These are phyloP conservation scores for Gomphus bonarii DNA, from an alignment of 1,284 basidiomycete genomes.

Conservation along the genomic window DNA sequence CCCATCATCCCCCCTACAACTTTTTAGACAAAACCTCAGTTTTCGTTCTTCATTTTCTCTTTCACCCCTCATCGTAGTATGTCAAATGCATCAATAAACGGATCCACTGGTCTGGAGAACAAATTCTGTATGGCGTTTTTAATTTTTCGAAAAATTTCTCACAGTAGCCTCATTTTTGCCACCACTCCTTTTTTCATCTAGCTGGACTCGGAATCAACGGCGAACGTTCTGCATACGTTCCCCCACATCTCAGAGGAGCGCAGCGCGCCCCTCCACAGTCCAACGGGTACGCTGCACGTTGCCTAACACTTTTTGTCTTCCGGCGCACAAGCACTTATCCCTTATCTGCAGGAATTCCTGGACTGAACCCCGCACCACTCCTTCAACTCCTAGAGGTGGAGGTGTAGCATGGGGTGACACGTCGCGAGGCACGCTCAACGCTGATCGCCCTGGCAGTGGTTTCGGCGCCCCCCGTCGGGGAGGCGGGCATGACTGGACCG, in stretches of 20 bases:
- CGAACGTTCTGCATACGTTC: conserved; percentile 80
- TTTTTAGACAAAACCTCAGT: conserved; percentile 11
- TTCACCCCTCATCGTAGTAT: conserved; percentile 41
- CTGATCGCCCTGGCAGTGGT: conserved; percentile 20
- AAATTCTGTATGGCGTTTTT: conserved; percentile 56
- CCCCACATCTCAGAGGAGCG: conserved; percentile 79
- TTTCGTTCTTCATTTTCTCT: conserved; percentile 13
- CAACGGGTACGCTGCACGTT: conserved; percentile 35
- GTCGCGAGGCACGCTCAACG: conserved; percentile 39
- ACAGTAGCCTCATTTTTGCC: background rate
- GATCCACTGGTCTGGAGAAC: conserved; percentile 67
- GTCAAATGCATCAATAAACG: conserved; percentile 82
- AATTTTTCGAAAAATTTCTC: background rate
- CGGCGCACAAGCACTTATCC: conserved; percentile 10
- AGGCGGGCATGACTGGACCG: conserved; percentile 23
- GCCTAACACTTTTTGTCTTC: conserved; percentile 7
- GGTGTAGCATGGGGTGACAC: conserved; percentile 15
- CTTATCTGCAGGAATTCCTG: conserved; percentile 46
- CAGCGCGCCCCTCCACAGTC: conserved; percentile 64
- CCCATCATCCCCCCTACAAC: conserved; percentile 12
- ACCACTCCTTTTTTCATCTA: conserved; percentile 15
- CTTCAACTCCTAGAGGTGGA: conserved; percentile 30
- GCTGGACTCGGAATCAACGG: conserved; percentile 65
- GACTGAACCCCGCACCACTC: conserved; percentile 53
- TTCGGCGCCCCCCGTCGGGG: conserved; percentile 29